Evolutionary conservation across 306 rosid species (phyloP), one percentile per base, ranked within the genome.

Genomic region (Alnus glutinosa): DNA sequence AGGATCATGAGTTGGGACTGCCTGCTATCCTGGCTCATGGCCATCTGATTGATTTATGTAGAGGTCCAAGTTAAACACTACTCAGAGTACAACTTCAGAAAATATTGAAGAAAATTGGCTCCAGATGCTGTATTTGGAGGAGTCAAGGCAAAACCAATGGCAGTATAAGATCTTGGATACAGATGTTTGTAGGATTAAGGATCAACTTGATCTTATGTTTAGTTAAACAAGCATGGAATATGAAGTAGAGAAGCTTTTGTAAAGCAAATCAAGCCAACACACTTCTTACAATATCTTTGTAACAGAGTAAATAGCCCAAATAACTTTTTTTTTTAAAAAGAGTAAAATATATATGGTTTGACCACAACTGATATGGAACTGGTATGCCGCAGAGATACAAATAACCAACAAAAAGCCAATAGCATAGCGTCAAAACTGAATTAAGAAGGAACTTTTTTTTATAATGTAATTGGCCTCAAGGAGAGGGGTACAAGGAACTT

Each of bases 1-100:
- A 7, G 77, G 74, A 83, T 61, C 81, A 69, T 80, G 77, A 68
- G 73, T 62, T 9, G 88, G 77, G 71, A 86, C 82, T 50, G 70
- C 61, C 67, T 13, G 55, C 89, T 86, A 84, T 77, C 80, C 87
- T 13, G 77, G 72, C 52, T 39, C 80, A 23, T 23, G 28, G 28
- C 28, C 28, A 23, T 23, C 28, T 23, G 28, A 23, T 23, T 23
- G 28, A 23, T 73, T 72, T 49, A 58, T 54, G 36, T 75, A 46
- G 16, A 32, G 68, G 68, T 32, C 15, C 9, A 14, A 68, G 32
- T 39, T 39, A 18, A 59, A 23, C 49, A 44, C 34, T 63, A 47
- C 30, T 80, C 61, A 67, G 50, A 77, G 70, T 83, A 58, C 64
- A 52, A 75, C 42, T 66, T n/a, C 42, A 46, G 16, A 76, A 44